A percentile compares a stretch with the other conserved stretches of the same genome.
These are phyloP conservation scores for Quercus glauca DNA, from an alignment of 306 rosid genomes.

Conservation along the genomic window DNA sequence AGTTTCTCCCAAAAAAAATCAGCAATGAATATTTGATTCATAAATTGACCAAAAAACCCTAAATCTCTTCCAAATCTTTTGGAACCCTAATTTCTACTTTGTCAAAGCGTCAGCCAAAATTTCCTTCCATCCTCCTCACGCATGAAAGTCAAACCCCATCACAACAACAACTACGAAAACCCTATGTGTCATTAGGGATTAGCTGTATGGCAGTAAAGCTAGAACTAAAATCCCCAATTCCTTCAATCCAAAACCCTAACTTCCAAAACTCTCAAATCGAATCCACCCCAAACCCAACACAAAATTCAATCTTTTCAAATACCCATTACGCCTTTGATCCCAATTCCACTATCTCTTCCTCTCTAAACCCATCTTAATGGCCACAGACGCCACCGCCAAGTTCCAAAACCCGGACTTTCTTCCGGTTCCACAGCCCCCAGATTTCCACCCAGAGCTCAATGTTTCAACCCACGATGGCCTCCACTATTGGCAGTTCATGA, in stretches of 20 bases:
- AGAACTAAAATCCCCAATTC: background rate
- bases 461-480: conserved; percentile 69
- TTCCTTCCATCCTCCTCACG: background rate
- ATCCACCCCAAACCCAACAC: background rate
- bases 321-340: conserved; percentile 12
- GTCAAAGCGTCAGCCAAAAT: background rate
- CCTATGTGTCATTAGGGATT: background rate
- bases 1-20: too few species aligned
- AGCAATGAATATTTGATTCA: too few species aligned
- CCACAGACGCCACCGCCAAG: conserved; percentile 67
- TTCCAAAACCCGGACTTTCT: conserved; percentile 69
- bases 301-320: background rate
- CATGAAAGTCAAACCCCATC: background rate
- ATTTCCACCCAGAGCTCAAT: conserved; percentile 45
- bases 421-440: conserved; percentile 42
- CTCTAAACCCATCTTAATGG: conserved; percentile 31
- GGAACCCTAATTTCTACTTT: conserved; percentile 19
- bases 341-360: background rate
- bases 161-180: background rate
- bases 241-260: background rate
- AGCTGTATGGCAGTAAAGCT: conserved; percentile 16
- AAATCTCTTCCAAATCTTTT: conserved; percentile 8
- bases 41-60: too few species aligned
- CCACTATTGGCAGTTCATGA: conserved; percentile 87
- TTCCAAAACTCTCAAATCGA: background rate